phyloP scores from a whole-genome alignment of 192 early-diverging fungal species.

The Bifiguratus adelaidae region DNA sequence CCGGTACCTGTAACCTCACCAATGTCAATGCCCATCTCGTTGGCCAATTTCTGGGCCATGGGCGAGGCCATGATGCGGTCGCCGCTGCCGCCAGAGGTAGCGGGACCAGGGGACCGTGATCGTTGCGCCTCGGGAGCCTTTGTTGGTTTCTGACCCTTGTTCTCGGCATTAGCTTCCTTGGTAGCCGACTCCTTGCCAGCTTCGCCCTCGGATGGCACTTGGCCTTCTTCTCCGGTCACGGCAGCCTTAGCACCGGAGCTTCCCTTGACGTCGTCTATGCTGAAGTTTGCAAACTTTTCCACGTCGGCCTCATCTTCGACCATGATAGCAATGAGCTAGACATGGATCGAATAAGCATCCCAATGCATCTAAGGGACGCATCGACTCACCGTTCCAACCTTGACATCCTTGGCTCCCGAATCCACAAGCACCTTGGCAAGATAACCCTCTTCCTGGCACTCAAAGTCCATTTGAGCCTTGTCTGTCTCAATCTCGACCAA shows the following conservation, averaged over 20 bases:
- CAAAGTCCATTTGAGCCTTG: slow-evolving; percentile 99
- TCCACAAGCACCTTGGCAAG: slow-evolving; percentile 88
- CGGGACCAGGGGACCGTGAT: slow-evolving; percentile 18
- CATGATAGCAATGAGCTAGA: slow-evolving; percentile 80
- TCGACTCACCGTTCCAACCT: slow-evolving; percentile 57
- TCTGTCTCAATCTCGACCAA: slow-evolving; percentile 97
- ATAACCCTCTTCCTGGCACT: slow-evolving; percentile 96
- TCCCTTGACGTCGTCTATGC: slow-evolving; percentile 36
- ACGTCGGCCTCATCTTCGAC: slow-evolving; percentile 85
- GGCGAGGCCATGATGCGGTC: slow-evolving; percentile 19
- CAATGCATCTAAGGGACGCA: background rate
- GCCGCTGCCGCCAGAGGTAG: slow-evolving; percentile 22
- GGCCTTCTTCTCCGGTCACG: slow-evolving; percentile 10
- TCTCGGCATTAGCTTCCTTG: slow-evolving; percentile 4
- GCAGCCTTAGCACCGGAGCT: slow-evolving; percentile 24
- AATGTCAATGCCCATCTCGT: slow-evolving; percentile 72
- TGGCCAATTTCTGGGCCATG: slow-evolving; percentile 60
- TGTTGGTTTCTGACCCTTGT: slow-evolving; percentile 14
- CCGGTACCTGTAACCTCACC: slow-evolving; percentile 74
- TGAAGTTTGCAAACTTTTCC: slow-evolving; percentile 78
- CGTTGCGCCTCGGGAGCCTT: background rate
- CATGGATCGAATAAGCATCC: slow-evolving; percentile 8
- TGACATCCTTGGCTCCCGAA: slow-evolving; percentile 79
- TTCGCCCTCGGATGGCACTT: slow-evolving; percentile 3
- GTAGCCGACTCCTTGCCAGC: background rate